Evolutionary conservation across 2,329 filamentous ascomycete genomes (phyloP).

Genomic region (Aspergillus phoenicis): DNA sequence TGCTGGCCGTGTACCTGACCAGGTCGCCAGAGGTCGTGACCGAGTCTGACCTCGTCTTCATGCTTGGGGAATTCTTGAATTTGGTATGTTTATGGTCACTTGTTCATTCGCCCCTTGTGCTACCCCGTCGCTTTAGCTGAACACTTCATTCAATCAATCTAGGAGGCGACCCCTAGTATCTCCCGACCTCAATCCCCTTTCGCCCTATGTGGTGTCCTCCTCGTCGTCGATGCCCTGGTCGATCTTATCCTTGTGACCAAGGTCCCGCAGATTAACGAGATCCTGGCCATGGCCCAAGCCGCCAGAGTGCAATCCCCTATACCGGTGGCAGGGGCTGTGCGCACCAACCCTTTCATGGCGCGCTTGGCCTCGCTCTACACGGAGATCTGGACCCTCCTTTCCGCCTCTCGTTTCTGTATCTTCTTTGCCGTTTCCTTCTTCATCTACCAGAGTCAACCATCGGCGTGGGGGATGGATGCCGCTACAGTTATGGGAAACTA

Average conservation of each 20-base stretch:
- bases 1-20: constrained; percentile 81
- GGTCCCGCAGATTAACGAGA: constrained; percentile 66
- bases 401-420: constrained; percentile 37
- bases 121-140: not conserved
- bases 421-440: constrained; percentile 42
- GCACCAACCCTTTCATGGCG: constrained; percentile 28
- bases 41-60: constrained; percentile 76
- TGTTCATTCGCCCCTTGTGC: too few relatives aligned
- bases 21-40: constrained; percentile 71
- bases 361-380: constrained; percentile 38
- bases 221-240: constrained; percentile 64
- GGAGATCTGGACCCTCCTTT: constrained; percentile 42
- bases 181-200: constrained; percentile 69
- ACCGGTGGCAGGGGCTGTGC: constrained; percentile 19
- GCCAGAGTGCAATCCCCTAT: constrained; percentile 46
- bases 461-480: constrained; percentile 26
- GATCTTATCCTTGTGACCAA: constrained; percentile 65
- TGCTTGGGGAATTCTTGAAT: constrained; percentile 81
- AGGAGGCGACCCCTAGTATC: constrained; percentile 64
- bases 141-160: not conserved
- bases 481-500: constrained; percentile 23
- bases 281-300: constrained; percentile 68
- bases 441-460: constrained; percentile 39
- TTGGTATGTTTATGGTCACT: constrained; percentile 58
- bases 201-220: constrained; percentile 68